Evolutionary conservation across 2,329 filamentous ascomycete genomes (phyloP), one percentile per base, ranked within the genome.

Genomic region (Fusarium sp.): DNA sequence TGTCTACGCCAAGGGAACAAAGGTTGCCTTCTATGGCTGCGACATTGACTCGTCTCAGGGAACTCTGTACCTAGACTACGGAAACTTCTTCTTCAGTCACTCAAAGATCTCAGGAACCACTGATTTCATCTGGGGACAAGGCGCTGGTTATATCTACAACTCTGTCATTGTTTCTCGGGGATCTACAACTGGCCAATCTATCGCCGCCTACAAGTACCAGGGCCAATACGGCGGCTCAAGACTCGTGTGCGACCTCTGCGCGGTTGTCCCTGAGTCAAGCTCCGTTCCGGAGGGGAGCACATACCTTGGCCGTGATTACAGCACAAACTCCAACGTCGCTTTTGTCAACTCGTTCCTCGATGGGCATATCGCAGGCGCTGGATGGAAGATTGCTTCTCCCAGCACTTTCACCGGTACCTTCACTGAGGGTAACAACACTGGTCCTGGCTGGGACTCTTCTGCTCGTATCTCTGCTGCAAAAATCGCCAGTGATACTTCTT

Each of bases 401-500:
- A 63, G 77, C 1, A 73, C 75, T 5, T 79, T 78, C 38, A 56
- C 56, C 23, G 79, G 78, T 10, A 74, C 74, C 5, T 80, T 80
- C 35, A 73, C 69, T 3, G 79, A 81, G 54, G 74, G 74, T 14
- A 81, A 81, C 69, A 81, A 81, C 57, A 80, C 79, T 3, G 79
- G 79, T 0, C 75, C 78, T 9, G 79, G 79, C 7, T 74, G 66
- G 38, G 70, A 71, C 11, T 70, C 77, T 5, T 70, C 72, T 3
- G 70, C 66, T 38, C 76, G 79, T 21, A 58, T 66, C 4, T 75
- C 78, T 23, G 63, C 49, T 11, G 77, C 61, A 4, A 74, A 75
- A 15, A 52, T 80, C 2, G 60, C 73, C 54, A 82, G 81, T 3
- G 75, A 83, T 52, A 85, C 79, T 66, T 87, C 91, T 69, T 88